Evolutionary conservation across 2,329 filamentous ascomycete species (phyloP).

Genomic region (Ophiocordyceps sinensis): DNA sequence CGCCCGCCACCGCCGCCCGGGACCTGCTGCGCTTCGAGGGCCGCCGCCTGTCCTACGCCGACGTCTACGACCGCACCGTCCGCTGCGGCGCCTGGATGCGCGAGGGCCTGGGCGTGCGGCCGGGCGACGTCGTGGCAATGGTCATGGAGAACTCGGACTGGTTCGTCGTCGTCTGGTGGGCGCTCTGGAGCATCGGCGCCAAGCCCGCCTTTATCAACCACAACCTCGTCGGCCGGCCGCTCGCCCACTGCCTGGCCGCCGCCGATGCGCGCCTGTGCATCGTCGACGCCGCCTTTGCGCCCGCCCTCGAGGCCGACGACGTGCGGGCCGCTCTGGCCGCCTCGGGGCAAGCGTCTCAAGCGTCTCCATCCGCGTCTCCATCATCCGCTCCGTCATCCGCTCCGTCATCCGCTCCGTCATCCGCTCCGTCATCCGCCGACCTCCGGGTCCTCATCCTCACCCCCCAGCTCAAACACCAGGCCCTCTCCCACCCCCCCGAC

Average conservation of each 20-base stretch:
- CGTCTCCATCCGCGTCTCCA: too few species aligned
- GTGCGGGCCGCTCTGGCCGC: conserved; percentile 26
- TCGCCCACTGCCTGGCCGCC: conserved; percentile 60
- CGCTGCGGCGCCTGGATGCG: conserved; percentile 66
- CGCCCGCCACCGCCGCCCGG: conserved; percentile 35
- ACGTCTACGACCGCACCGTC: conserved; percentile 56
- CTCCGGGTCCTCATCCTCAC: conserved; percentile 49
- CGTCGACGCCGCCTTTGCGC: conserved; percentile 47
- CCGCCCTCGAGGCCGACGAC: conserved; percentile 43
- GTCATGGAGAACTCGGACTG: conserved; percentile 70
- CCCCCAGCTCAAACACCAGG: conserved; percentile 38
- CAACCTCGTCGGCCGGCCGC: conserved; percentile 56
- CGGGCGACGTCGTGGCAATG: conserved; percentile 65
- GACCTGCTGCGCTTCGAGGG: conserved; percentile 57
- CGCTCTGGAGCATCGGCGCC: conserved; percentile 70
- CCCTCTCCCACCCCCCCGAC: conserved; percentile 32
- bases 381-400: too few species aligned
- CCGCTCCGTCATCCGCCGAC: conserved; percentile 24
- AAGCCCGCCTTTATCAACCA: conserved; percentile 82
- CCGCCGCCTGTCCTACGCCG: conserved; percentile 55
- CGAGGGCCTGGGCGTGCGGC: conserved; percentile 44
- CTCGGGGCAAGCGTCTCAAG: conserved; percentile 4
- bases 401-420: conserved; percentile 35
- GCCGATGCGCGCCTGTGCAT: conserved; percentile 54
- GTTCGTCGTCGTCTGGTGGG: conserved; percentile 63